Percentiles rank a stretch among this genome's conserved stretches.
Evolutionary conservation across 306 rosid genomes (phyloP).

Genomic region (Datisca glomerata): DNA sequence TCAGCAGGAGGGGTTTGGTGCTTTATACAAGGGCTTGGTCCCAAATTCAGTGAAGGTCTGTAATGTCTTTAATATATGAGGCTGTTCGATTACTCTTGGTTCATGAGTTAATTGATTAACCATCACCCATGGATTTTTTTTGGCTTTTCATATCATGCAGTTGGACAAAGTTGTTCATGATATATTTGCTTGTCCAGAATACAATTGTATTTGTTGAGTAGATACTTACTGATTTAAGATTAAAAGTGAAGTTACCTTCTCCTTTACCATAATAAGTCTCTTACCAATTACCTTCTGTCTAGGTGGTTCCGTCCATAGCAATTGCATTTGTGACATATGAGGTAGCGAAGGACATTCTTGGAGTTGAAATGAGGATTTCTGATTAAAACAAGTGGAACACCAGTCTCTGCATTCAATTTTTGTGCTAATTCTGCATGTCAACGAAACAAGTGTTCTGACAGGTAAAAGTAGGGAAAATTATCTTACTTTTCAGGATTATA

Average conservation of each 20-base stretch:
- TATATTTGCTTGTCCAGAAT: neutral
- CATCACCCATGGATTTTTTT: no score
- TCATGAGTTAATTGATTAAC: neutral
- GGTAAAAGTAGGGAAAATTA: no score
- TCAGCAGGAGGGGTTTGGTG: constrained; percentile 86
- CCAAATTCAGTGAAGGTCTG: constrained; percentile 97
- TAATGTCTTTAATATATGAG: neutral
- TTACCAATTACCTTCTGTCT: constrained; percentile 15
- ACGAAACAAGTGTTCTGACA: no score
- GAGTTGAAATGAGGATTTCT: constrained; percentile 93
- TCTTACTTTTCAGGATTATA: no score
- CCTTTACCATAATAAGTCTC: neutral
- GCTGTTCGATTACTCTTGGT: neutral
- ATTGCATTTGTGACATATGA: constrained; percentile 87
- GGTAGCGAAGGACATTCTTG: constrained; percentile 88
- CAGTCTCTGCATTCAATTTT: no score
- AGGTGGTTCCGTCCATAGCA: constrained; percentile 98
- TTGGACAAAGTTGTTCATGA: no score
- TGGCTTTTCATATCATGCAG: neutral
- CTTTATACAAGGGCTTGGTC: constrained; percentile 95
- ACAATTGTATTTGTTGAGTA: neutral
- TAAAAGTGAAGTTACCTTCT: no score
- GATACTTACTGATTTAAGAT: neutral
- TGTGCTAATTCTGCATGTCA: no score
- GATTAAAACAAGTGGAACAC: no score